These are phyloP conservation scores for Cyclotella sp. DNA, from an alignment of 108 stramenopile species.

Conservation along the genomic window DNA sequence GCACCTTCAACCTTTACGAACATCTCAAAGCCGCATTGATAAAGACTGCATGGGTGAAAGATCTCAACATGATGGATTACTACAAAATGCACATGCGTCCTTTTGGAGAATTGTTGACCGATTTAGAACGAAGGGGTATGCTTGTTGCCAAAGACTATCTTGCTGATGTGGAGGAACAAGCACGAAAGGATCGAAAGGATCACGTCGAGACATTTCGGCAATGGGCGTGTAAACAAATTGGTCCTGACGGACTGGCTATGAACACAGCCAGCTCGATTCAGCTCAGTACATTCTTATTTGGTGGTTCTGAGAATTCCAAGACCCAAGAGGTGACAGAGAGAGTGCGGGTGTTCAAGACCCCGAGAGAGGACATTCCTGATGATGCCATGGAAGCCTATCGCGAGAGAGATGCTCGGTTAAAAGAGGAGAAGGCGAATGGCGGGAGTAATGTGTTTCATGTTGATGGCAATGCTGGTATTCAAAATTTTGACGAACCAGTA, in stretches of 20 bases:
- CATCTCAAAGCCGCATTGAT: constrained; percentile 46
- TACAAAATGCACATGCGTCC: constrained; percentile 90
- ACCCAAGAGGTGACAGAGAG: constrained; percentile 74
- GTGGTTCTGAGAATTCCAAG: constrained; percentile 79
- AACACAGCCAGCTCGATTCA: constrained; percentile 88
- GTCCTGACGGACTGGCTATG: constrained; percentile 83
- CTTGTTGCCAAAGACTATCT: constrained; percentile 92
- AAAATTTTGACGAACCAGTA: constrained; percentile 16
- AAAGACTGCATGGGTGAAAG: constrained; percentile 54
- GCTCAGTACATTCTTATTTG: constrained; percentile 90
- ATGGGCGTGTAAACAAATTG: constrained; percentile 79
- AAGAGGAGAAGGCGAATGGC: constrained; percentile 26
- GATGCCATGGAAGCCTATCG: constrained; percentile 75
- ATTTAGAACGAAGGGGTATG: constrained; percentile 97
- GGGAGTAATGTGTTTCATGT: not conserved
- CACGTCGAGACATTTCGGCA: constrained; percentile 72
- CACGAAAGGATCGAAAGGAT: constrained; percentile 75
- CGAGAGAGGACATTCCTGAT: constrained; percentile 80
- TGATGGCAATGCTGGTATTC: not conserved
- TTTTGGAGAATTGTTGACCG: constrained; percentile 96
- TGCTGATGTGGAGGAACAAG: constrained; percentile 79
- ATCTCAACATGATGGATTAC: constrained; percentile 87
- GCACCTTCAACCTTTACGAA: constrained; percentile 68
- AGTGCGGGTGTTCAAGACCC: constrained; percentile 83
- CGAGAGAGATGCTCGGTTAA: constrained; percentile 38